These are phyloP conservation scores for Retiboletus flavoniger DNA, from an alignment of 1,284 basidiomycete species.

Conservation along the genomic window DNA sequence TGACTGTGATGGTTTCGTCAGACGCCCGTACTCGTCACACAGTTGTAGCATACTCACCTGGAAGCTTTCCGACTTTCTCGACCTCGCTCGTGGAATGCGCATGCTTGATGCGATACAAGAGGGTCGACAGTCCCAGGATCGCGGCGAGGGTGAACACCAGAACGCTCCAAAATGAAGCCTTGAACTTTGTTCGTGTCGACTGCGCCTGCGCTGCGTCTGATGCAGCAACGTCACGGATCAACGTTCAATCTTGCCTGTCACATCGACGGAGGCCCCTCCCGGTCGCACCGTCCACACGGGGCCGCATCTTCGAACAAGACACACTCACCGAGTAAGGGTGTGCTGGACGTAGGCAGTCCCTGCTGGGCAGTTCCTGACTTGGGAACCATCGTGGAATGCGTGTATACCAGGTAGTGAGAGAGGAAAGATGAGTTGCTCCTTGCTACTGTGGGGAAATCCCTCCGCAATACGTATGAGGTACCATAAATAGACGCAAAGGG, in stretches of 20 bases:
- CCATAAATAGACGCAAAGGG: not conserved
- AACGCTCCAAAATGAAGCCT: slow-evolving; percentile 4
- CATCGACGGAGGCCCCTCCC: not conserved
- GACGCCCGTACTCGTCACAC: not conserved
- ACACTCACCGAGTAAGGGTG: slow-evolving; percentile 25
- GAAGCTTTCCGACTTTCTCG: slow-evolving; percentile 28
- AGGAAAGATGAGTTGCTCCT: not conserved
- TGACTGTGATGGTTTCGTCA: slow-evolving; percentile 24
- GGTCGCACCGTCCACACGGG: not conserved
- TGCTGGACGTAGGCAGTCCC: slow-evolving; percentile 12
- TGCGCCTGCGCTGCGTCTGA: slow-evolving; percentile 4
- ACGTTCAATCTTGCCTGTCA: not conserved
- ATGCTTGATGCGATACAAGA: slow-evolving; percentile 12
- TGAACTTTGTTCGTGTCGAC: slow-evolving; percentile 4
- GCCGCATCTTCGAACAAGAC: not conserved
- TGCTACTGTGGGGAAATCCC: slow-evolving; percentile 8
- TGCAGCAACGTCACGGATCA: slow-evolving; percentile 3
- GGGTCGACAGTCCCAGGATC: slow-evolving; percentile 18
- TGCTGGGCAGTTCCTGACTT: not conserved
- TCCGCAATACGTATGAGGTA: not conserved
- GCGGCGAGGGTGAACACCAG: slow-evolving; percentile 20
- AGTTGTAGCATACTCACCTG: slow-evolving; percentile 21
- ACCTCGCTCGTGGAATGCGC: not conserved
- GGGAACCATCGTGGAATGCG: slow-evolving; percentile 13
- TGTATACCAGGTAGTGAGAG: not conserved